These are phyloP conservation scores for Protomyces inundatus DNA, from an alignment of 1,139 yeast genomes.

Conservation along the genomic window DNA sequence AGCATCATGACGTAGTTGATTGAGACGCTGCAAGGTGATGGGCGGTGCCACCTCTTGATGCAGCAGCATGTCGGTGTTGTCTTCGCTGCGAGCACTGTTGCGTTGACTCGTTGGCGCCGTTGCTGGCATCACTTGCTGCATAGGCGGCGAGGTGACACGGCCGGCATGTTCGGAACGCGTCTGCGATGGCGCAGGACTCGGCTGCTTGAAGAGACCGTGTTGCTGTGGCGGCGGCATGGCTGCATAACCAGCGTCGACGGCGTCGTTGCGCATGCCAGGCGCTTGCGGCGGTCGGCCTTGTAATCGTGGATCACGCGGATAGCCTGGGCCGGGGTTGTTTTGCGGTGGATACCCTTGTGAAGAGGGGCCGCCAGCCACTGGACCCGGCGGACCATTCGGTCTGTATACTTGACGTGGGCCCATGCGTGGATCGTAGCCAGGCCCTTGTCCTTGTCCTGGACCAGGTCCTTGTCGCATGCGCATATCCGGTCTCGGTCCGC, in stretches of 20 bases:
- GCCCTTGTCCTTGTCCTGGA: neutral
- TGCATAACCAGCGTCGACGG: neutral
- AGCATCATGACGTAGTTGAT: neutral
- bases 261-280: neutral
- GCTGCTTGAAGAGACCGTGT: neutral
- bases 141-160: neutral
- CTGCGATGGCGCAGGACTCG: neutral
- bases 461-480: neutral
- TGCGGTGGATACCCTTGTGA: neutral
- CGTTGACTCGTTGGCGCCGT: neutral
- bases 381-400: neutral
- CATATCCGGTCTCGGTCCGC: neutral
- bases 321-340: neutral
- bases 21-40: slow-evolving; percentile 5
- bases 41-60: slow-evolving; percentile 8
- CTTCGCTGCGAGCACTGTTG: neutral
- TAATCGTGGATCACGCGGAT: neutral
- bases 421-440: neutral
- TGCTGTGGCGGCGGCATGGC: neutral
- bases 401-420: neutral
- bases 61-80: slow-evolving; percentile 5
- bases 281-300: neutral
- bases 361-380: neutral
- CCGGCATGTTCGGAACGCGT: neutral
- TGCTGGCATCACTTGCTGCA: neutral